phyloP scores from a whole-genome alignment of 129 eudicot species.

The Ambrosia artemisiifolia region DNA sequence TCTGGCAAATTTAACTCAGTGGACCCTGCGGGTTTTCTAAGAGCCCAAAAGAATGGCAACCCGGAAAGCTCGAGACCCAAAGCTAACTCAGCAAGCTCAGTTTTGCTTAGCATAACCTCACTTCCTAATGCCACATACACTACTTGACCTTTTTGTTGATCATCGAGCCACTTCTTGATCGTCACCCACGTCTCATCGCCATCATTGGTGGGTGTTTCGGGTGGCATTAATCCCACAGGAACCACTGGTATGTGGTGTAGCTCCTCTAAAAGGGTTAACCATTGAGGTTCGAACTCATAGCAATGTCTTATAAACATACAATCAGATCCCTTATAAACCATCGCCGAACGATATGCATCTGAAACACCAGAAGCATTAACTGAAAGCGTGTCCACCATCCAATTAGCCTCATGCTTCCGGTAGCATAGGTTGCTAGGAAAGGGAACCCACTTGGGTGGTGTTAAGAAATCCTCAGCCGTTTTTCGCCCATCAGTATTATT shows the following conservation, averaged over 20 bases:
- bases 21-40: not conserved
- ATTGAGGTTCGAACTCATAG: constrained; percentile 36
- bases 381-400: not conserved
- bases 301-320: constrained; percentile 20
- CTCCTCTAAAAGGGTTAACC: constrained; percentile 33
- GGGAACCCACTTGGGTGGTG: constrained; percentile 38
- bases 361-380: constrained; percentile 24
- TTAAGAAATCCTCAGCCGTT: constrained; percentile 23
- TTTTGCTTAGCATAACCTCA: too few species aligned
- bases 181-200: not conserved
- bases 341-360: constrained; percentile 13
- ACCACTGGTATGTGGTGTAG: constrained; percentile 33
- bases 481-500: constrained; percentile 22
- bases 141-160: too few species aligned
- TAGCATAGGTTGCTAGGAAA: constrained; percentile 29
- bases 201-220: constrained; percentile 32
- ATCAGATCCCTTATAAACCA: constrained; percentile 16
- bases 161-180: too few species aligned
- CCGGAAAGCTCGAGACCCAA: not conserved
- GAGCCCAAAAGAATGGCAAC: not conserved
- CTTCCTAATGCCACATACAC: too few species aligned
- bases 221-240: constrained; percentile 16
- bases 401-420: constrained; percentile 22
- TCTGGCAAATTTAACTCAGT: not conserved
- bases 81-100: too few species aligned